These are phyloP conservation scores for Houttuynia cordata DNA, from an alignment of 164 flowering plant species.

Conservation along the genomic window DNA sequence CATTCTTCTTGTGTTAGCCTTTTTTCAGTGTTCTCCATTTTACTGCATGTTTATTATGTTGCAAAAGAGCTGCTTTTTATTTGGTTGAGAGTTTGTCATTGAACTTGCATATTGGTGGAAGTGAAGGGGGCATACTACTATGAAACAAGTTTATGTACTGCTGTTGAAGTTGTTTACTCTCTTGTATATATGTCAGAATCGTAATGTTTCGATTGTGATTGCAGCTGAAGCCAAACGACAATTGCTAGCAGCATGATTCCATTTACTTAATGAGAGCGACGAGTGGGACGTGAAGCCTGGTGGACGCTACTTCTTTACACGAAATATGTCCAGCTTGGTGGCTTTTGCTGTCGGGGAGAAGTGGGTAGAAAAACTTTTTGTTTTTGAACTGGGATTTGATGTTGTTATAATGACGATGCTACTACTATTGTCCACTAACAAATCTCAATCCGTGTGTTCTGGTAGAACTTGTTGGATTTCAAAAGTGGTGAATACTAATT, in stretches of 20 bases:
- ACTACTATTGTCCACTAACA: background rate
- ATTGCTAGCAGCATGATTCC: slow-evolving; percentile 69
- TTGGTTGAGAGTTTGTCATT: background rate
- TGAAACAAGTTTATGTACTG: no score
- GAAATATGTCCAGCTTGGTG: slow-evolving; percentile 89
- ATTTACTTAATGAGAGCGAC: slow-evolving; percentile 72
- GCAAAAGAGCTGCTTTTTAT: background rate
- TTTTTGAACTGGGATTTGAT: background rate
- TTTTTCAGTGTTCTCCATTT: no score
- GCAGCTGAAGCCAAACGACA: slow-evolving; percentile 87
- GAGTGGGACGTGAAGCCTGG: slow-evolving; percentile 95
- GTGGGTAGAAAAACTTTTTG: slow-evolving; percentile 27
- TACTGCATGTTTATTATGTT: no score
- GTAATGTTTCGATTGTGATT: slow-evolving; percentile 4
- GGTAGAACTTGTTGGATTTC: no score
- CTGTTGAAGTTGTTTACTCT: background rate
- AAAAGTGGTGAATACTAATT: no score
- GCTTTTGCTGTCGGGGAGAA: slow-evolving; percentile 89
- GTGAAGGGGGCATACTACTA: no score
- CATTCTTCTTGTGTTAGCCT: background rate
- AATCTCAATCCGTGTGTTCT: background rate
- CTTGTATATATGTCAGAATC: no score
- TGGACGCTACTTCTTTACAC: slow-evolving; percentile 81
- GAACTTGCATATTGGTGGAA: no score
- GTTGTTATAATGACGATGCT: background rate